phyloP scores from a whole-genome alignment of 441 rosid species.

The Viola pubescens region DNA sequence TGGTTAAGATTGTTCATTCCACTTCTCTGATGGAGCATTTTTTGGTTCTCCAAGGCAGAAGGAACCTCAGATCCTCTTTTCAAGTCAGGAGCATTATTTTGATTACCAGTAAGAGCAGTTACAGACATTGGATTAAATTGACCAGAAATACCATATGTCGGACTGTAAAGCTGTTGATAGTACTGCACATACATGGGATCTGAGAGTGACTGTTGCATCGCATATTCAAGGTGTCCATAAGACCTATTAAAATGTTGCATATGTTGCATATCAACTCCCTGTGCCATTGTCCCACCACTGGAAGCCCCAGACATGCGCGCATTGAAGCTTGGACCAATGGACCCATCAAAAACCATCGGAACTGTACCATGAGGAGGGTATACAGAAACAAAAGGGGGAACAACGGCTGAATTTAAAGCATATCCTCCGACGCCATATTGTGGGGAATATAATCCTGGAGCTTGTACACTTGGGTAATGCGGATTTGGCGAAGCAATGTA shows the following conservation, averaged over 20 bases:
- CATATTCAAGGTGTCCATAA: slow-evolving; percentile 37
- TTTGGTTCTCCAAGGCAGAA: slow-evolving; percentile 29
- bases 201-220: slow-evolving; percentile 36
- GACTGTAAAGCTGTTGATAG: slow-evolving; percentile 44
- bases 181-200: slow-evolving; percentile 45
- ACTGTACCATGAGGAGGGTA: slow-evolving; percentile 41
- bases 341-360: slow-evolving; percentile 31
- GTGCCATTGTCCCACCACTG: slow-evolving; percentile 30
- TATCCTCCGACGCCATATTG: slow-evolving; percentile 48
- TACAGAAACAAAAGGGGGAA: slow-evolving; percentile 39
- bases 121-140: slow-evolving; percentile 31
- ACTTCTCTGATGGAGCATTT: slow-evolving; percentile 25
- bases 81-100: slow-evolving; percentile 25
- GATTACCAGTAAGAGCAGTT: slow-evolving; percentile 26
- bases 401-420: slow-evolving; percentile 29
- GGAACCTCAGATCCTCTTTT: slow-evolving; percentile 29
- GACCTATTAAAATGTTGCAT: slow-evolving; percentile 22
- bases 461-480: slow-evolving; percentile 36
- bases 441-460: slow-evolving; percentile 37
- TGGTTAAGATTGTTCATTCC: slow-evolving; percentile 24
- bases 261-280: slow-evolving; percentile 41
- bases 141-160: slow-evolving; percentile 25
- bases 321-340: slow-evolving; percentile 32
- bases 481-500: slow-evolving; percentile 38
- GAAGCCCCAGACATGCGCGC: slow-evolving; percentile 35